phyloP scores from a whole-genome alignment of 768 basidiomycete genomes.

The Psilocybe subaeruginosa region DNA sequence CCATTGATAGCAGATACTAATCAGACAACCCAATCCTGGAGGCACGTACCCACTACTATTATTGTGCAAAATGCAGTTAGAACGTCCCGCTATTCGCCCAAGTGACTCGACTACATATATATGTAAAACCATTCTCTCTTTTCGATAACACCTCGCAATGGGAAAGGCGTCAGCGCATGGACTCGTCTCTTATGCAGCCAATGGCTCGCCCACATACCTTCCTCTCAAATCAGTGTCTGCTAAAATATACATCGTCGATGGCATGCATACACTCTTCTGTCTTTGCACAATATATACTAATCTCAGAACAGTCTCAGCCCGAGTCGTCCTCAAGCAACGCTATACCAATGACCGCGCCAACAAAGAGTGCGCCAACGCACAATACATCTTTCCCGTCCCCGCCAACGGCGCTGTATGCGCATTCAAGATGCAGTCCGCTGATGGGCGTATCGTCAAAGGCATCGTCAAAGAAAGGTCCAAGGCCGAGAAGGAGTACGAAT shows the following conservation, averaged over 20 bases:
- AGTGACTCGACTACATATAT: too few species aligned
- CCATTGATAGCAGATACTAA: too few species aligned
- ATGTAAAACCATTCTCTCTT: too few species aligned
- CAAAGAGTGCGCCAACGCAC: not conserved
- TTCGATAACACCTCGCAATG: not conserved
- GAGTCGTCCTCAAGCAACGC: constrained; percentile 6
- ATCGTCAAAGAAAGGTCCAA: constrained; percentile 8
- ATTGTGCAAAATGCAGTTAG: too few species aligned
- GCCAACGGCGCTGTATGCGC: constrained; percentile 10
- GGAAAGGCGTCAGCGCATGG: constrained; percentile 1
- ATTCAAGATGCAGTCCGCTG: constrained; percentile 4
- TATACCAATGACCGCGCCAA: not conserved
- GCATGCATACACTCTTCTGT: not conserved
- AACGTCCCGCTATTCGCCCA: too few species aligned
- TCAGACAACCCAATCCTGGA: too few species aligned
- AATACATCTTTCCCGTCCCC: constrained; percentile 10
- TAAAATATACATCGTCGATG: constrained; percentile 5
- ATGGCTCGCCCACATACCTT: constrained; percentile 3
- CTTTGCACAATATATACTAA: too few species aligned
- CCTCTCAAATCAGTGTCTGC: constrained; percentile 8
- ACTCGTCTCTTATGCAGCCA: constrained; percentile 1
- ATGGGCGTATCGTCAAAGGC: constrained; percentile 2
- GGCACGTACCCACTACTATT: too few species aligned
- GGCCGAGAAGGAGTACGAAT: constrained; percentile 8
- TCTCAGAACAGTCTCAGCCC: not conserved